phyloP scores from a whole-genome alignment of 179 eudicot species.

The Vitellaria paradoxa region DNA sequence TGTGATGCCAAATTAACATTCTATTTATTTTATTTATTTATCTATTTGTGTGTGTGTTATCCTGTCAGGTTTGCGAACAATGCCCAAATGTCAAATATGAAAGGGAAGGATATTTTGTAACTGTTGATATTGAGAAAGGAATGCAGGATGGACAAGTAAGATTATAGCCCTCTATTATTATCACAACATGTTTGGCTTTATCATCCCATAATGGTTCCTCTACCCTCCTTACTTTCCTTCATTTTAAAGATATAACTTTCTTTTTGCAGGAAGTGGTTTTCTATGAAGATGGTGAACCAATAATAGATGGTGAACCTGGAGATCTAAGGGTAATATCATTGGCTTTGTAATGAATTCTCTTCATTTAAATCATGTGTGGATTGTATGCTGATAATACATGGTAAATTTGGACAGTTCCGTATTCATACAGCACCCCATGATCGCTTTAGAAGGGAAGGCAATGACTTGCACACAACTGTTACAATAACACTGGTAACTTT shows the following conservation, averaged over 20 bases:
- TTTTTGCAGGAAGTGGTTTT: constrained; percentile 74
- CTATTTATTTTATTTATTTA: neutral
- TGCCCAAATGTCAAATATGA: constrained; percentile 90
- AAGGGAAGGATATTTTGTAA: constrained; percentile 81
- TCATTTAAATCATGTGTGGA: neutral
- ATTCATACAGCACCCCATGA: constrained; percentile 95
- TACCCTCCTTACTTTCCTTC: neutral
- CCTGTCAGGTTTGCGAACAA: constrained; percentile 86
- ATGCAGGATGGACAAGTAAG: constrained; percentile 96
- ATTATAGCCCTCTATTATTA: neutral
- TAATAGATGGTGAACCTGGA: constrained; percentile 79
- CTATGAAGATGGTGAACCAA: constrained; percentile 96
- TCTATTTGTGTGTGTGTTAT: neutral
- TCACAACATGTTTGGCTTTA: neutral
- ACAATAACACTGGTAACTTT: constrained; percentile 81
- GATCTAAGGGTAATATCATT: constrained; percentile 60
- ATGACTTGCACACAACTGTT: constrained; percentile 75
- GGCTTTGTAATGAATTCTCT: neutral
- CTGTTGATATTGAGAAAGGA: constrained; percentile 98
- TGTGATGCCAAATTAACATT: neutral
- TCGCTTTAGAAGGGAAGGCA: constrained; percentile 77
- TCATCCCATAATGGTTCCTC: too few relatives aligned
- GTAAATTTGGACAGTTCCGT: constrained; percentile 59
- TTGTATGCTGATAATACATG: neutral
- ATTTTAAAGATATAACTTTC: neutral